A percentile compares a stretch with the other conserved stretches of the same genome.
Evolutionary conservation across 176 grass and related monocot genomes (phyloP).

Genomic region (Alopecurus myosuroides): DNA sequence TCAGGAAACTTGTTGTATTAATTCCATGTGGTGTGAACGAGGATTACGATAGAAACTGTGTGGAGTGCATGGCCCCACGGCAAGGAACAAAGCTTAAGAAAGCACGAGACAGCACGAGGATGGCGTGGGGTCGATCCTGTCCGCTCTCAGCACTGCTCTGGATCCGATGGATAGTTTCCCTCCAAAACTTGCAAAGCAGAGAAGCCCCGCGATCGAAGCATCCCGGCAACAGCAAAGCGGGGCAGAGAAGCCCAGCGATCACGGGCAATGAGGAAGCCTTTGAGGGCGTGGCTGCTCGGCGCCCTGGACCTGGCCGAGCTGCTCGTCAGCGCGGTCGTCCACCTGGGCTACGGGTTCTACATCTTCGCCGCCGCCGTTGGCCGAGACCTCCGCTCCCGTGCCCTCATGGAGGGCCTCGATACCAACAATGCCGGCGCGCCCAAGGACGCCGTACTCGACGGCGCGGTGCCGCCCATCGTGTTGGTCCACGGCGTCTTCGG

Average conservation of each 20-base stretch:
- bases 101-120: neutral
- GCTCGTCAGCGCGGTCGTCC: conserved; percentile 48
- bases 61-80: too few relatives aligned
- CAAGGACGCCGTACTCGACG: neutral
- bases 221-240: neutral
- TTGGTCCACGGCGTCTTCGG: conserved; percentile 89
- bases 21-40: too few relatives aligned
- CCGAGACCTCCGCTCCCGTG: conserved; percentile 37
- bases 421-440: neutral
- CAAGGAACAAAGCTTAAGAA: neutral
- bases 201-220: neutral
- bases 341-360: conserved; percentile 75
- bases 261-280: neutral
- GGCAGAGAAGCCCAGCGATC: too few relatives aligned
- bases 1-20: too few relatives aligned
- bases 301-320: conserved; percentile 43
- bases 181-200: neutral
- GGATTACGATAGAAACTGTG: too few relatives aligned
- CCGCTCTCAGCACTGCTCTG: neutral
- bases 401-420: neutral
- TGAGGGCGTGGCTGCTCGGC: conserved; percentile 6
- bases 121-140: neutral
- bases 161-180: neutral
- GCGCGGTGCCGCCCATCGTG: conserved; percentile 63
- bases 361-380: conserved; percentile 55